Evolutionary conservation across 768 basidiomycete genomes (phyloP), one percentile per base, ranked within the genome.

Genomic region (Coprinopsis strossmayeri): DNA sequence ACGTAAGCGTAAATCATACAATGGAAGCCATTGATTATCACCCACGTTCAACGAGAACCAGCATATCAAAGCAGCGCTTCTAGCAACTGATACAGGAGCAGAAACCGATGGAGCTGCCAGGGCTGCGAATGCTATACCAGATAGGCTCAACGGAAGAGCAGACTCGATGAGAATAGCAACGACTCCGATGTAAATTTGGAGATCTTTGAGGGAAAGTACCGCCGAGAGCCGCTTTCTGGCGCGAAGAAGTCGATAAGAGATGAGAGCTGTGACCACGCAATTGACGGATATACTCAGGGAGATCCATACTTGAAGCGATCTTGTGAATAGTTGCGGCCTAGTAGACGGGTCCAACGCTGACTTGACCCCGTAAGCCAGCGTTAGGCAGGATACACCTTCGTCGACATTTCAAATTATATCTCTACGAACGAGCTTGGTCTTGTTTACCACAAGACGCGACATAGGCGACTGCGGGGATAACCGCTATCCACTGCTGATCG

Each of bases 31-130:
- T n/a, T n/a, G n/a, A n/a, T n/a, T n/a, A n/a, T n/a, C n/a, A 42
- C 43, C 4, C 28, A 32, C 43, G 30, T 45, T 45, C 4, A 45
- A 20, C 13, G 43, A 45, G 18, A 45, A 45, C 43, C 43, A 45
- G 30, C 25, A 28, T 13, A 45, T 17, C 5, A 45, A 18, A 3
- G 21, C 43, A 3, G 18, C 21, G 5, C 26, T 45, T 27, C 43
- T 45, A 11, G 43, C 43, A 12, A 45, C 43, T 11, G 43, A 28
- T 3, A 28, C n/a, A 18, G 43, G 11, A 17, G 25, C 43, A 28
- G 25, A 28, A 28, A 3, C 20, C 9, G 43, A 45, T 3, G 43
- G 43, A 7, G 27, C 30, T 12, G 43, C 28, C 7, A 45, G 15
- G 17, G 28, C 28, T 15, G 43, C 43, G 30, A 45, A 45, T 13